Percentiles rank a stretch among this genome's conserved stretches.
Conservation (phyloP, 163 green algal genomes). For the Scenedesmus sp. region DNA sequence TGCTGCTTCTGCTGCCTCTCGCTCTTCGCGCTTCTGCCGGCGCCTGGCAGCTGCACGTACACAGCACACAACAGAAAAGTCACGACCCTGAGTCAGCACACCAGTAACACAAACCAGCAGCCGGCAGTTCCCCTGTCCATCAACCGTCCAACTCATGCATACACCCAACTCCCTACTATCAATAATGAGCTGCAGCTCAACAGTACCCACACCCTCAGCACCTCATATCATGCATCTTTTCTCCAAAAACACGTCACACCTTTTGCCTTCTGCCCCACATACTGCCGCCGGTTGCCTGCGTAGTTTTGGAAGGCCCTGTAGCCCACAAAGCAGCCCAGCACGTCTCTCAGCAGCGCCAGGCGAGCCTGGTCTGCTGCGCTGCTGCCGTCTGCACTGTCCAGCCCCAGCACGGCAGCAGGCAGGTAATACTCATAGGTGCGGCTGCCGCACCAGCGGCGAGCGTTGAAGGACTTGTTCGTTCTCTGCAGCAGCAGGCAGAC, state of each 20-base stretch:
- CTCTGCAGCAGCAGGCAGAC: slow-evolving; percentile 9
- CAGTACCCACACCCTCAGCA: neutral
- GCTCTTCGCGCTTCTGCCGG: slow-evolving; percentile 14
- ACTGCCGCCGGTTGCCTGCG: slow-evolving; percentile 53
- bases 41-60: slow-evolving; percentile 14
- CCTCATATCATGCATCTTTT: too few species aligned
- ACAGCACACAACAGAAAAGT: too few species aligned
- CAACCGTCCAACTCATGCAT: too few species aligned
- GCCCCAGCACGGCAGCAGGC: slow-evolving; percentile 70
- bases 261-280: slow-evolving; percentile 43
- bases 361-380: slow-evolving; percentile 51
- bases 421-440: slow-evolving; percentile 90
- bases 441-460: slow-evolving; percentile 70
- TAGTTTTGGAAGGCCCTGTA: slow-evolving; percentile 89
- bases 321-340: slow-evolving; percentile 72
- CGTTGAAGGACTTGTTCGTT: slow-evolving; percentile 81
- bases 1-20: slow-evolving; percentile 36
- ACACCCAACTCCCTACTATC: too few species aligned
- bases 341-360: slow-evolving; percentile 66
- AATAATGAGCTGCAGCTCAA: neutral
- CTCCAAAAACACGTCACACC: neutral
- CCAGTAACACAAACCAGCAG: too few species aligned
- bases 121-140: too few species aligned
- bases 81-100: neutral
- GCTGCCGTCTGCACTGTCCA: slow-evolving; percentile 38